phyloP scores from a whole-genome alignment of 106 monocot species.

The Iris macrosiphon region DNA sequence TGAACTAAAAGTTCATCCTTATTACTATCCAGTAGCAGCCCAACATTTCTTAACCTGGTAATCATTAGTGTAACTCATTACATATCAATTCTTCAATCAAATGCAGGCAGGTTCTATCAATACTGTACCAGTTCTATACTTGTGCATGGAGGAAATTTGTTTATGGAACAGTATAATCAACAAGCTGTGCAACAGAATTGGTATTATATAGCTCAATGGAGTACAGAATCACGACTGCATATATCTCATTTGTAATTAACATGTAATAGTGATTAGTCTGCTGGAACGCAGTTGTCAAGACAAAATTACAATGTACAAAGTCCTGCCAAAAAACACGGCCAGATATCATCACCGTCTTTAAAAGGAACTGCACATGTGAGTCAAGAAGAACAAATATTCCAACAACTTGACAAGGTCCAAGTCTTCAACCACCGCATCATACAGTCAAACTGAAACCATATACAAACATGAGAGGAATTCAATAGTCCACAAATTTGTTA shows the following conservation, averaged over 20 bases:
- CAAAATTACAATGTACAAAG: slow-evolving; percentile 76
- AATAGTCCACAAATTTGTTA: background rate
- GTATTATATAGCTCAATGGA: slow-evolving; percentile 7
- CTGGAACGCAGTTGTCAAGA: slow-evolving; percentile 35
- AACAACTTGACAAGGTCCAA: slow-evolving; percentile 4
- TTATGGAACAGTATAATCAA: slow-evolving; percentile 6
- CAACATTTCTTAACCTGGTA: too few relatives aligned
- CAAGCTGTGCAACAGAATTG: background rate
- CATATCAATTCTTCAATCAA: too few relatives aligned
- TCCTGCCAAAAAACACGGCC: slow-evolving; percentile 30
- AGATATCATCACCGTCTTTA: slow-evolving; percentile 26
- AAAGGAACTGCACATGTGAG: slow-evolving; percentile 5
- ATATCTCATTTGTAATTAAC: slow-evolving; percentile 12
- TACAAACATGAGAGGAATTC: background rate
- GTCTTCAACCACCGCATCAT: background rate
- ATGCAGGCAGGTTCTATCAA: too few relatives aligned
- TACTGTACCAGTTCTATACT: too few relatives aligned
- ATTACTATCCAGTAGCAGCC: too few relatives aligned
- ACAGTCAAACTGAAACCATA: slow-evolving; percentile 7
- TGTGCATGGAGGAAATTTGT: too few relatives aligned
- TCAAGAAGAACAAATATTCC: slow-evolving; percentile 8
- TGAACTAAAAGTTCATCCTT: too few relatives aligned
- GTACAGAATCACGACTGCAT: slow-evolving; percentile 6
- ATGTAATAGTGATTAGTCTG: slow-evolving; percentile 22
- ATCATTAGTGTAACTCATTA: too few relatives aligned